These are phyloP conservation scores for Fusarium annulatum DNA, from an alignment of 2,329 filamentous ascomycete species.

Conservation along the genomic window DNA sequence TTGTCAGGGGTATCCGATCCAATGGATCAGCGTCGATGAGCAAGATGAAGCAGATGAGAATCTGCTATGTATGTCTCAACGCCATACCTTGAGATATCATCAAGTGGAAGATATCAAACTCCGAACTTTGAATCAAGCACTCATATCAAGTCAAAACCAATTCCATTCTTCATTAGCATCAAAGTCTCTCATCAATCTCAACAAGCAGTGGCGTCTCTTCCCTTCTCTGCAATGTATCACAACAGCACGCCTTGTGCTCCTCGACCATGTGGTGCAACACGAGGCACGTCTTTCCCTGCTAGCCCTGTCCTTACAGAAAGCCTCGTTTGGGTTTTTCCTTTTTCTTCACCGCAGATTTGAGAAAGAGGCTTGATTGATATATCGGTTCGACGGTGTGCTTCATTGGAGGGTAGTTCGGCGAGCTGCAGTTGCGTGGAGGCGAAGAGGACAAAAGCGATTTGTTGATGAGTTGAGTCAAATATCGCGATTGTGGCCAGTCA, in stretches of 20 bases:
- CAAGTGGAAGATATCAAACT: neutral
- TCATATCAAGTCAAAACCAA: no score
- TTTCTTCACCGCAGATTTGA: constrained; percentile 30
- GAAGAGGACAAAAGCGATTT: neutral
- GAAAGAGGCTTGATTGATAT: constrained; percentile 15
- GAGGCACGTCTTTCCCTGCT: neutral
- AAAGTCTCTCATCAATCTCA: constrained; percentile 1
- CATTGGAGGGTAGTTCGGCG: constrained; percentile 25
- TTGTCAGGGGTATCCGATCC: constrained; percentile 29
- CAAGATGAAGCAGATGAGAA: neutral
- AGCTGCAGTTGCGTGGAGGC: constrained; percentile 27
- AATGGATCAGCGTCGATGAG: constrained; percentile 29
- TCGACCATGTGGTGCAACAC: constrained; percentile 32
- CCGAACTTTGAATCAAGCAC: neutral
- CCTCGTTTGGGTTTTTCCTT: neutral
- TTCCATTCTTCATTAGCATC: neutral
- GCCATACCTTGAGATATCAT: neutral
- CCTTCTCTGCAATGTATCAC: constrained; percentile 19
- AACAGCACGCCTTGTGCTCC: constrained; percentile 26
- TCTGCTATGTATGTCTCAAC: neutral
- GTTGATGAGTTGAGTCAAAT: neutral
- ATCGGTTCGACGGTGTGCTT: neutral
- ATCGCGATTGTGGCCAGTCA: neutral
- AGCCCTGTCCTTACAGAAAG: constrained; percentile 8
- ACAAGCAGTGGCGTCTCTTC: constrained; percentile 32